Evolutionary conservation across 1,139 yeast genomes (phyloP).

Genomic region (Magnusiomyces clavatus): DNA sequence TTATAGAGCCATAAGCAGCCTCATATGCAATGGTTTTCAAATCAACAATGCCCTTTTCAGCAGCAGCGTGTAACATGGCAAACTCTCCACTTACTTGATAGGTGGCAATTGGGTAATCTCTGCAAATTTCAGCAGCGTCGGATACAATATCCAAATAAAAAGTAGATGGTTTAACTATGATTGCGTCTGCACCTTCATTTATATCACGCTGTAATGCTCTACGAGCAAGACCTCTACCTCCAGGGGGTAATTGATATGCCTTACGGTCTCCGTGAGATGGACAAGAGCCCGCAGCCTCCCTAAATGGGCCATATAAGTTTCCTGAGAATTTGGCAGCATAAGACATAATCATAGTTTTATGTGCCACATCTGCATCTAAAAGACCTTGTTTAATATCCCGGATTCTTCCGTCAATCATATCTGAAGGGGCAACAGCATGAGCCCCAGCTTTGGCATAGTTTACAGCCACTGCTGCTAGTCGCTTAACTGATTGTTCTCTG

Average conservation of each 20-base stretch:
- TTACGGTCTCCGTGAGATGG: constrained; percentile 91
- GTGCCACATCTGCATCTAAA: constrained; percentile 77
- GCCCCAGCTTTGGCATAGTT: constrained; percentile 96
- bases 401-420: constrained; percentile 96
- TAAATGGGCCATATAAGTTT: constrained; percentile 87
- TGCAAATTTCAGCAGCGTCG: constrained; percentile 78
- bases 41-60: constrained; percentile 90
- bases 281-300: constrained; percentile 93
- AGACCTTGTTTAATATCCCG: constrained; percentile 81
- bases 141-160: constrained; percentile 85
- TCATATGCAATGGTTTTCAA: constrained; percentile 86
- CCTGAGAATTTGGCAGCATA: constrained; percentile 94
- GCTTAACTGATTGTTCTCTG: constrained; percentile 63
- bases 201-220: constrained; percentile 82
- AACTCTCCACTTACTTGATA: constrained; percentile 97
- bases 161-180: constrained; percentile 95
- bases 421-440: constrained; percentile 92
- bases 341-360: constrained; percentile 82
- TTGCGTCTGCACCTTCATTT: constrained; percentile 91
- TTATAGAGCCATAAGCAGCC: constrained; percentile 78
- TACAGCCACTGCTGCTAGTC: constrained; percentile 92
- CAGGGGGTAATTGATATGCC: constrained; percentile 88
- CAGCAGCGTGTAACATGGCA: constrained; percentile 98
- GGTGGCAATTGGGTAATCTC: constrained; percentile 84
- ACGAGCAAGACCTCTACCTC: constrained; percentile 89